Conservation (phyloP, 2,329 filamentous ascomycete species). For the Ophiocordyceps robertsii region DNA sequence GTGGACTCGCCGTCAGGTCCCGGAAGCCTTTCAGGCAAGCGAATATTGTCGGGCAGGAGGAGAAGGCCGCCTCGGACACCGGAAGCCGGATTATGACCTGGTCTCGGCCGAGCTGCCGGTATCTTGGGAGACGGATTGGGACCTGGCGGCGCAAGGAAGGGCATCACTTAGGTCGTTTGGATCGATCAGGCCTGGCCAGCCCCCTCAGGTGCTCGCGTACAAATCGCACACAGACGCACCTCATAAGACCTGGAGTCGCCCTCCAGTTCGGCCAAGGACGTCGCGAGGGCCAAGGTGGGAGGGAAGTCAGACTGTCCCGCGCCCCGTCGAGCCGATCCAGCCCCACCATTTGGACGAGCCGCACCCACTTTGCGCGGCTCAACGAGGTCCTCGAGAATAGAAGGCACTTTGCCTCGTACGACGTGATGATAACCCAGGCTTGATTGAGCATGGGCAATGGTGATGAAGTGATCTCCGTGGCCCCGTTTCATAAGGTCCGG, state of each 20-base stretch:
- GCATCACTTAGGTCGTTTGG: constrained; percentile 42
- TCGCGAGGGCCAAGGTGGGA: constrained; percentile 58
- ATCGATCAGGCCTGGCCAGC: constrained; percentile 76
- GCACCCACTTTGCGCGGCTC: constrained; percentile 57
- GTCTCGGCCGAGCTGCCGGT: neutral
- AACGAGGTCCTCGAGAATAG: constrained; percentile 78
- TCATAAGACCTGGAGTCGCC: constrained; percentile 78
- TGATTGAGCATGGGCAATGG: constrained; percentile 70
- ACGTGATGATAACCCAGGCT: constrained; percentile 60
- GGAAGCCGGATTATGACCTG: constrained; percentile 60
- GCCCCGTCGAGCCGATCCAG: constrained; percentile 62
- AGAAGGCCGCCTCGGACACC: constrained; percentile 62
- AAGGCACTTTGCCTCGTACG: constrained; percentile 75
- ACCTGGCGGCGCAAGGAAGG: neutral
- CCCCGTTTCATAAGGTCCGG: constrained; percentile 27
- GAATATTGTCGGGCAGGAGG: constrained; percentile 58
- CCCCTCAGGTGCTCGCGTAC: constrained; percentile 78
- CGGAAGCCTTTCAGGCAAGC: constrained; percentile 55
- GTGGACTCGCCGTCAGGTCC: constrained; percentile 64
- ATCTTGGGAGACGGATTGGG: no score
- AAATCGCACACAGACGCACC: constrained; percentile 68
- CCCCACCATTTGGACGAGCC: constrained; percentile 73
- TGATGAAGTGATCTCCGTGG: constrained; percentile 67
- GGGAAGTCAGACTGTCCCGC: constrained; percentile 52
- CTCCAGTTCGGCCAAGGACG: constrained; percentile 63